Evolutionary conservation across 78 protist species (phyloP).

Genomic region (Dictyostelium brefeldianum): DNA sequence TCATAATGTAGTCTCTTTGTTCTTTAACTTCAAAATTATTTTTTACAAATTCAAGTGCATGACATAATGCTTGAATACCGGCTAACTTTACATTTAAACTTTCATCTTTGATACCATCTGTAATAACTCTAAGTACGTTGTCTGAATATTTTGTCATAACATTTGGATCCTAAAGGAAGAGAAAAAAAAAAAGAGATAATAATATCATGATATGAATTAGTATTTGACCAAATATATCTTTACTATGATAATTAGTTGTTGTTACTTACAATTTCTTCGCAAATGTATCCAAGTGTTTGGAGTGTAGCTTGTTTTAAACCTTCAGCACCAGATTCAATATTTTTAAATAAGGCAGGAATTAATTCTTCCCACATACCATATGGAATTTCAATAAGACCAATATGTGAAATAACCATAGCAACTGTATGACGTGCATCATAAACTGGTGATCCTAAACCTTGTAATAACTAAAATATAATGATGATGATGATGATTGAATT

Average conservation of each 20-base stretch:
- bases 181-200: background rate
- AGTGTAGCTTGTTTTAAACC: constrained; percentile 85
- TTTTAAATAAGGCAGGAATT: constrained; percentile 72
- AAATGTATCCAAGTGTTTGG: constrained; percentile 92
- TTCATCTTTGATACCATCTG: constrained; percentile 69
- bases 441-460: constrained; percentile 31
- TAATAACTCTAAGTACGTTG: constrained; percentile 53
- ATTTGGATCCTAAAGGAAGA: constrained; percentile 14
- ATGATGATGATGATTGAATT: background rate
- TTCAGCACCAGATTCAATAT: background rate
- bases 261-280: constrained; percentile 87
- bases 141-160: constrained; percentile 45
- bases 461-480: constrained; percentile 3
- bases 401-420: constrained; percentile 71
- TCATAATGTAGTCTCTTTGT: constrained; percentile 18
- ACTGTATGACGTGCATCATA: constrained; percentile 72
- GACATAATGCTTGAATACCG: constrained; percentile 86
- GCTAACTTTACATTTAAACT: constrained; percentile 45
- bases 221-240: background rate
- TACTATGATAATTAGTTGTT: background rate
- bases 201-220: background rate
- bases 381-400: constrained; percentile 93
- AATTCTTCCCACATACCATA: constrained; percentile 90
- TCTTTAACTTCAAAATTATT: constrained; percentile 33
- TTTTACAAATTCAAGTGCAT: constrained; percentile 82